Base-by-base conservation (phyloP, 1,284 basidiomycete genomes). In the Phylloboletellus chloephorus region DNA sequence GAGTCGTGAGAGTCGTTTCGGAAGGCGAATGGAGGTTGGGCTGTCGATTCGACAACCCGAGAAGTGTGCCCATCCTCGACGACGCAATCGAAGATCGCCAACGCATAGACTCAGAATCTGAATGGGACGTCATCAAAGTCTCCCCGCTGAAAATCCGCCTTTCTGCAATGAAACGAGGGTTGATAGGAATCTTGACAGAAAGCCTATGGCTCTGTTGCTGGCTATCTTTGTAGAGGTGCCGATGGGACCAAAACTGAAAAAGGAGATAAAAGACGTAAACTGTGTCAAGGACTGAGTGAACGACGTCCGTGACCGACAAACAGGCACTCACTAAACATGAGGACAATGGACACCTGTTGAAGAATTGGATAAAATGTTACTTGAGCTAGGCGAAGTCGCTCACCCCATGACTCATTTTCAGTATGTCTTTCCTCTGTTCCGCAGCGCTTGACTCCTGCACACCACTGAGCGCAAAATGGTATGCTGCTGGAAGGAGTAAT, bases 191-290 rank as follows among this genome's bases (percentile, higher is more conserved):
- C 37, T 52, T 67, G 37, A 61, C 46, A n/a, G 71, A 63, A 20
- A 72, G 43, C 22, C 52, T 60, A 34, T 60, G 52, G 50, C 71
- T 76, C 47, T 67, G 73, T 49, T 66, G 66, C 44, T 66, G 66
- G 29, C 61, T 61, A 44, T 87, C 82, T 37, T 76, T 67, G 64
- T 88, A 94, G 8, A 93, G 73, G 52, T 90, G 76, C 13, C 79
- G 76, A 61, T 95, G 91, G 0, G 89, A 89, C 73, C 79, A 92
- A 22, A 94, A 74, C 57, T 93, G 90, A 67, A 94, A 95, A 36
- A 90, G 54, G 23, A 94, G 73, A 59, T 90, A 92, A 13, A 78
- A 73, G 13, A 69, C 53, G 58, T 92, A 90, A 44, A 83, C 82
- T 84, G 47, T 16, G 23, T 28, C 13, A 13, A 39, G 28, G 20